phyloP scores from a whole-genome alignment of 1,284 basidiomycete species.

The Sporisorium scitamineum region DNA sequence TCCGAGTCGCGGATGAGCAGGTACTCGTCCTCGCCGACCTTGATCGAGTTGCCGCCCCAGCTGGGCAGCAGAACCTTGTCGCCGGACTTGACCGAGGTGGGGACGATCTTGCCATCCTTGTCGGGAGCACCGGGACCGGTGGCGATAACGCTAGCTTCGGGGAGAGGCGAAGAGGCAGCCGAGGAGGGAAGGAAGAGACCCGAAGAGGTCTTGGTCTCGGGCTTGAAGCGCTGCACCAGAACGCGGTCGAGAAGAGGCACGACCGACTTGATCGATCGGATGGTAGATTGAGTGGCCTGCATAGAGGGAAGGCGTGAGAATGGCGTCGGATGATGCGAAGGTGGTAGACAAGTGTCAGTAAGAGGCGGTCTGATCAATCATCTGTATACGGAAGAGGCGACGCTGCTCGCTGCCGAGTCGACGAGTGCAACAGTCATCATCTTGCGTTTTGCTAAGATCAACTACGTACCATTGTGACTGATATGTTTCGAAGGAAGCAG shows the following conservation, averaged over 20 bases:
- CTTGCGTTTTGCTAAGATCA: no score
- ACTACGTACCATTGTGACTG: slow-evolving; percentile 34
- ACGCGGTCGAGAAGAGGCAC: slow-evolving; percentile 95
- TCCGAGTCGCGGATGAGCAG: slow-evolving; percentile 94
- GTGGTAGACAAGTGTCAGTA: neutral
- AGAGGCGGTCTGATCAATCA: neutral
- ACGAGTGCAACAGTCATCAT: neutral
- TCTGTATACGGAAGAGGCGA: neutral
- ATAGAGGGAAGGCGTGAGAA: neutral
- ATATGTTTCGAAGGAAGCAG: slow-evolving; percentile 1
- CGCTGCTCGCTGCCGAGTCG: neutral
- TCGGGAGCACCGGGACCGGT: slow-evolving; percentile 91
- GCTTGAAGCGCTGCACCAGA: slow-evolving; percentile 95
- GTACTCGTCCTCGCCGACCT: slow-evolving; percentile 97
- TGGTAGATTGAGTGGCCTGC: slow-evolving; percentile 60
- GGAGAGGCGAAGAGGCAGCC: slow-evolving; percentile 83
- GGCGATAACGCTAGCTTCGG: slow-evolving; percentile 95
- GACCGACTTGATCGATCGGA: slow-evolving; percentile 84
- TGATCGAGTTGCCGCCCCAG: slow-evolving; percentile 95
- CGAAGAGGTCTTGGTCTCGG: slow-evolving; percentile 72
- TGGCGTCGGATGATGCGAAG: slow-evolving; percentile 6
- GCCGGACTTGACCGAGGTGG: slow-evolving; percentile 84
- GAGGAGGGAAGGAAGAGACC: slow-evolving; percentile 95
- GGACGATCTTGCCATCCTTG: slow-evolving; percentile 84
- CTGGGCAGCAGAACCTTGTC: slow-evolving; percentile 93